These are phyloP conservation scores for Chlamydomonas applanata DNA, from an alignment of 139 green algal species.

Conservation along the genomic window DNA sequence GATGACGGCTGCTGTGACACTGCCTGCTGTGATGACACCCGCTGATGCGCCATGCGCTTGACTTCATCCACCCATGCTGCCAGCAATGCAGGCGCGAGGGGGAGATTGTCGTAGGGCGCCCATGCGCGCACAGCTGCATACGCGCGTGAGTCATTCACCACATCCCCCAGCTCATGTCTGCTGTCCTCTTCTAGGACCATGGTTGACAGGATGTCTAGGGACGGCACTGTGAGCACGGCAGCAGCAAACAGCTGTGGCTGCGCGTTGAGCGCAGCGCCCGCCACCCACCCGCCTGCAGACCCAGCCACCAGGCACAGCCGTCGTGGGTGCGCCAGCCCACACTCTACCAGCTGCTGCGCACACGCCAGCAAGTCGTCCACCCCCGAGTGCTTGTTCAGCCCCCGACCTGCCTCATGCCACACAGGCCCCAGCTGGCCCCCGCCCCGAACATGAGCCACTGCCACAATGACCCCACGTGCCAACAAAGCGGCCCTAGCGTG, in stretches of 20 bases:
- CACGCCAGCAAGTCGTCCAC: constrained; percentile 19
- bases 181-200: neutral
- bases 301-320: constrained; percentile 9
- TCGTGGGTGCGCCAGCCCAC: neutral
- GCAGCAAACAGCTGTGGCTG: constrained; percentile 13
- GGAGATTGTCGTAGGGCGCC: neutral
- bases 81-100: neutral
- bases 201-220: neutral
- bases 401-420: constrained; percentile 27
- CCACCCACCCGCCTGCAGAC: constrained; percentile 22
- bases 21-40: neutral
- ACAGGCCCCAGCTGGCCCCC: constrained; percentile 13
- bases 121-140: constrained; percentile 1
- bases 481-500: constrained; percentile 7
- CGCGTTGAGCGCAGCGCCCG: constrained; percentile 12
- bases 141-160: neutral
- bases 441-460: constrained; percentile 29
- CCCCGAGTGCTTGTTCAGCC: constrained; percentile 12
- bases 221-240: constrained; percentile 4
- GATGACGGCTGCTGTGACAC: neutral
- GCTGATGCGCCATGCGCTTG: neutral
- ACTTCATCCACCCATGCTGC: too few species aligned
- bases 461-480: constrained; percentile 9
- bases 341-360: constrained; percentile 5
- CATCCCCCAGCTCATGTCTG: constrained; percentile 11